These are phyloP conservation scores for Agapanthus africanus DNA, from an alignment of 106 monocot species.

Conservation along the genomic window DNA sequence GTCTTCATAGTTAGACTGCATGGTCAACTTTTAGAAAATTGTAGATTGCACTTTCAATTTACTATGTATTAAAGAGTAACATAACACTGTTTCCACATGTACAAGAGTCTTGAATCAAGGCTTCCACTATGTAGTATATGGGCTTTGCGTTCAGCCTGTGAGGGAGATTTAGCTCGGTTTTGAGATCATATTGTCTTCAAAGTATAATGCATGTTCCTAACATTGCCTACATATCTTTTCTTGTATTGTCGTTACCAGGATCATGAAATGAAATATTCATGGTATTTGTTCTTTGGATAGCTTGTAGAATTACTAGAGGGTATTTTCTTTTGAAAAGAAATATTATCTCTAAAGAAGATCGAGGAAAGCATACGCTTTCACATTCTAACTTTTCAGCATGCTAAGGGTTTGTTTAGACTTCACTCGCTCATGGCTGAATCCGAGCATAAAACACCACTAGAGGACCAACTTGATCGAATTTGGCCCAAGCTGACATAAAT, in stretches of 20 bases:
- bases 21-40: neutral
- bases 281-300: neutral
- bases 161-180: neutral
- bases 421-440: too few species aligned
- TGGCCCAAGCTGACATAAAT: too few species aligned
- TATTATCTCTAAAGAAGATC: too few species aligned
- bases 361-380: neutral
- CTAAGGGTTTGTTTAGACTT: too few species aligned
- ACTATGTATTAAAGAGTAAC: neutral
- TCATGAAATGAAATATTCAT: neutral
- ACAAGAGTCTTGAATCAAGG: neutral
- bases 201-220: neutral
- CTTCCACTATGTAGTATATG: neutral
- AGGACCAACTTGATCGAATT: too few species aligned
- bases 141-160: neutral
- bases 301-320: too few species aligned
- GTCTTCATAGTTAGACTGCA: neutral
- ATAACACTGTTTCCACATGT: neutral
- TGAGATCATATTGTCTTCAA: neutral
- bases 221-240: neutral
- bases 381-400: too few species aligned
- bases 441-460: too few species aligned
- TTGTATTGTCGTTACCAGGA: neutral
- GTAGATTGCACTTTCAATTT: conserved; percentile 1
- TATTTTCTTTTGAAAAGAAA: too few species aligned